These are phyloP conservation scores for Pythium phragmitis DNA, from an alignment of 352 stramenopile species.

Conservation along the genomic window DNA sequence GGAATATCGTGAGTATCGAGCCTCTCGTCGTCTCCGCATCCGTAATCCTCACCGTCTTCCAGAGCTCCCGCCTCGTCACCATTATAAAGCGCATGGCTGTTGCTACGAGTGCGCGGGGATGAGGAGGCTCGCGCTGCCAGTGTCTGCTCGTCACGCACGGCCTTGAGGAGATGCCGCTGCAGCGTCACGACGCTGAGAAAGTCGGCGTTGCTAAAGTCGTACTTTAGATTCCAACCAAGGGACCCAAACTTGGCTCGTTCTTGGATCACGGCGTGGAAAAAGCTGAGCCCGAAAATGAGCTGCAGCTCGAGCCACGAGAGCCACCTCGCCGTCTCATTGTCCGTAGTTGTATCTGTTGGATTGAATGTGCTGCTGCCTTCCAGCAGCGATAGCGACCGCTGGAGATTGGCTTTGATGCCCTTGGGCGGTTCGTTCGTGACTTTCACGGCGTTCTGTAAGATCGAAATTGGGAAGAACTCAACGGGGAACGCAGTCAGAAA, in stretches of 20 bases:
- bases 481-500: constrained; percentile 73
- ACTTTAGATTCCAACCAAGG: constrained; percentile 74
- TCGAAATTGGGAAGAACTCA: constrained; percentile 64
- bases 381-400: constrained; percentile 59
- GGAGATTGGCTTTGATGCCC: constrained; percentile 72
- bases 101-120: neutral
- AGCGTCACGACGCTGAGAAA: constrained; percentile 69
- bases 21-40: neutral
- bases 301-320: constrained; percentile 41
- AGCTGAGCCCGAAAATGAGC: constrained; percentile 68
- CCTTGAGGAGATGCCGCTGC: constrained; percentile 46
- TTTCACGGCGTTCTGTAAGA: constrained; percentile 78
- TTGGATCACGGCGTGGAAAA: constrained; percentile 79
- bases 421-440: constrained; percentile 76
- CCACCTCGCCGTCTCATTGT: constrained; percentile 9
- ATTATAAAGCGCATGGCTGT: neutral
- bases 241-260: constrained; percentile 75
- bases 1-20: constrained; percentile 34
- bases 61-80: neutral
- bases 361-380: constrained; percentile 3
- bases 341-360: neutral
- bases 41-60: neutral
- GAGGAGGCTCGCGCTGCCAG: neutral
- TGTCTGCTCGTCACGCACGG: constrained; percentile 2
- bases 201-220: constrained; percentile 81